Base-by-base conservation (phyloP, 169 alveolate species). In the Cytauxzoon felis region DNA sequence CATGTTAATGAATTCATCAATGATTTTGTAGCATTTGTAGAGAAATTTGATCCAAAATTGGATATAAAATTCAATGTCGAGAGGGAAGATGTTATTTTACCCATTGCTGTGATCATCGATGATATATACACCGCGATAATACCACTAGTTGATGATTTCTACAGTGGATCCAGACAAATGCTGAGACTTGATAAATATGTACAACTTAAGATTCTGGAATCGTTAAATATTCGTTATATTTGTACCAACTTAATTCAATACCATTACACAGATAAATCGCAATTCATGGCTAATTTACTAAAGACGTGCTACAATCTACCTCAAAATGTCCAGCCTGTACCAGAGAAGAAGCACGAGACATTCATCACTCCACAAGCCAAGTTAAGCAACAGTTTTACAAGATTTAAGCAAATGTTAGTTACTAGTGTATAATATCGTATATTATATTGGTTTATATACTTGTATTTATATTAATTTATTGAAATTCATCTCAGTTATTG, bases 131-230 rank as follows among this genome's bases (percentile, higher is more conserved):
- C 36, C 38, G 82, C 56, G 21, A 65, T 67, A 0, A 69, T 72
- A 33, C 67, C 51, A 24, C 48, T 72, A 11, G 18, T 72, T 40
- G 66, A 72, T 30, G 82, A 72, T 60, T 72, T 59, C 40, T 72
- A 72, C 59, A 48, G 52, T 13, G 67, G 72, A 36, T 53, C 26
- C 16, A 27, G 59, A 18, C 64, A 51, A 30, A 72, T 72, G 82
- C 65, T 72, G 24, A 41, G 63, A 3, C 16, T 61, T 9, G 67
- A 58, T 43, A 66, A 45, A 8, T 72, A 51, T 36, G 38, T 69
- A 23, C 82, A 72, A 48, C 61, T 72, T 1, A 60, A 29, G 40
- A 38, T 72, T 19, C 23, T 72, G 50, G 54, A 50, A 0, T 41
- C 61, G 36, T 53, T 65, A 13, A 63, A 62, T 30, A 18, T 72